Conservation (phyloP, 768 basidiomycete genomes). For the Russula sp. region DNA sequence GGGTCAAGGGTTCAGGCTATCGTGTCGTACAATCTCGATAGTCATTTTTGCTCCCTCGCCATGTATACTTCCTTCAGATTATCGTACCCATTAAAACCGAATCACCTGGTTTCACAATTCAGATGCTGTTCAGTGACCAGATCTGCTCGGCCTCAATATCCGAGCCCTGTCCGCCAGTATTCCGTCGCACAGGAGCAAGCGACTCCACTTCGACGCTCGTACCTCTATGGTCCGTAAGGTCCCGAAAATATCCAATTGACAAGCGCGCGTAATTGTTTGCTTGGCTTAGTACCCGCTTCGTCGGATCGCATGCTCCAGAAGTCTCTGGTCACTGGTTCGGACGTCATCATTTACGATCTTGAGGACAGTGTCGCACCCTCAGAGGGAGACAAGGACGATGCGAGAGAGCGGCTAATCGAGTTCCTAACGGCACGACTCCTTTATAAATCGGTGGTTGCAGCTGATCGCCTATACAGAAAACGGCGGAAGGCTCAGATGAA, state of each 20-base stretch:
- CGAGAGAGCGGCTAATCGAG: slow-evolving; percentile 46
- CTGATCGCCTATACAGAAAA: slow-evolving; percentile 9
- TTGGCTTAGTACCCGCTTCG: slow-evolving; percentile 61
- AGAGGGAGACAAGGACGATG: slow-evolving; percentile 49
- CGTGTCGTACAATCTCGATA: neutral
- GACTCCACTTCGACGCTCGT: slow-evolving; percentile 27
- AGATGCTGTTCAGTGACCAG: neutral
- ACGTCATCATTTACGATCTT: slow-evolving; percentile 81
- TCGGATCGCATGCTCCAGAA: slow-evolving; percentile 79
- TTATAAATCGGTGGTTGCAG: neutral
- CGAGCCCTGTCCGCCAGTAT: neutral
- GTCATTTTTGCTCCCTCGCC: neutral
- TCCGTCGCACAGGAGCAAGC: neutral
- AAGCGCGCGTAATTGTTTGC: neutral
- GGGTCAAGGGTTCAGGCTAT: neutral
- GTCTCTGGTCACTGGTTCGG: slow-evolving; percentile 55
- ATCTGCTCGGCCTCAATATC: neutral
- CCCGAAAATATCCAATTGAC: neutral
- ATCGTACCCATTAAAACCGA: neutral
- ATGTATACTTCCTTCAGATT: slow-evolving; percentile 9
- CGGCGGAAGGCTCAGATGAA: slow-evolving; percentile 23
- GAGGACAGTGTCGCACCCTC: slow-evolving; percentile 79
- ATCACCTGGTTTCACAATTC: neutral
- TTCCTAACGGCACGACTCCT: slow-evolving; percentile 48
- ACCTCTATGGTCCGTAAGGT: slow-evolving; percentile 46